Conservation (phyloP, 306 rosid species). For the Alnus glutinosa region DNA sequence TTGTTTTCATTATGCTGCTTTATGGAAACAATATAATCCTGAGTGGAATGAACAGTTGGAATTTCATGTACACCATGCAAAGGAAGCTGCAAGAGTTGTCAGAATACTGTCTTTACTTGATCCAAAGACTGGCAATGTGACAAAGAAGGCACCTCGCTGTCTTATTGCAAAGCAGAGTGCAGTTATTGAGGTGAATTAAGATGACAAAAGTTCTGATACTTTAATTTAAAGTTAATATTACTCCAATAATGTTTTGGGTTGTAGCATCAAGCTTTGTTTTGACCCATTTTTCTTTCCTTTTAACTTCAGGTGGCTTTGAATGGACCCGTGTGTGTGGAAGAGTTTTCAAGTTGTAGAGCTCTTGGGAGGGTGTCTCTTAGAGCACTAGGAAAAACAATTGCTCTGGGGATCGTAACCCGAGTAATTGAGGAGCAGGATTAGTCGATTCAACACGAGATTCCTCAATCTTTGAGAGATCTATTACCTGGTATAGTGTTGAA, state of each 20-base stretch:
- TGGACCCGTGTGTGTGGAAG: slow-evolving; percentile 73
- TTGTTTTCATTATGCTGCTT: slow-evolving; percentile 5
- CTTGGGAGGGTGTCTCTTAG: slow-evolving; percentile 87
- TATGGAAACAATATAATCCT: slow-evolving; percentile 13
- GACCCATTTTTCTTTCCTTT: slow-evolving; percentile 26
- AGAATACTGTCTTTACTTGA: slow-evolving; percentile 71
- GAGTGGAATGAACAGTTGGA: slow-evolving; percentile 64
- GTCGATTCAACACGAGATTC: background rate
- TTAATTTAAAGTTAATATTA: background rate
- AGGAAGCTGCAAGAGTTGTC: slow-evolving; percentile 80
- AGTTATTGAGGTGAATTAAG: slow-evolving; percentile 70
- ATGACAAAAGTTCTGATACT: slow-evolving; percentile 3
- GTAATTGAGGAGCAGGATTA: slow-evolving; percentile 52
- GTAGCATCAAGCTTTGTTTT: background rate
- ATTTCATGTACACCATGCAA: slow-evolving; percentile 84
- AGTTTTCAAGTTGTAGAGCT: slow-evolving; percentile 66
- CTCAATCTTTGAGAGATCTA: background rate
- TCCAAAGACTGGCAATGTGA: slow-evolving; percentile 83
- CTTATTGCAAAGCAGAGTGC: slow-evolving; percentile 88
- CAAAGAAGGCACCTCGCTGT: slow-evolving; percentile 82
- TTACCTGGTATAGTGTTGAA: background rate
- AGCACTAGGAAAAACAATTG: slow-evolving; percentile 77
- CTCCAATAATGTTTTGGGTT: background rate
- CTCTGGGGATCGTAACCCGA: slow-evolving; percentile 77
- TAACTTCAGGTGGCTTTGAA: slow-evolving; percentile 64